These are phyloP conservation scores for Saprolegnia diclina DNA, from an alignment of 352 stramenopile genomes.

Conservation along the genomic window DNA sequence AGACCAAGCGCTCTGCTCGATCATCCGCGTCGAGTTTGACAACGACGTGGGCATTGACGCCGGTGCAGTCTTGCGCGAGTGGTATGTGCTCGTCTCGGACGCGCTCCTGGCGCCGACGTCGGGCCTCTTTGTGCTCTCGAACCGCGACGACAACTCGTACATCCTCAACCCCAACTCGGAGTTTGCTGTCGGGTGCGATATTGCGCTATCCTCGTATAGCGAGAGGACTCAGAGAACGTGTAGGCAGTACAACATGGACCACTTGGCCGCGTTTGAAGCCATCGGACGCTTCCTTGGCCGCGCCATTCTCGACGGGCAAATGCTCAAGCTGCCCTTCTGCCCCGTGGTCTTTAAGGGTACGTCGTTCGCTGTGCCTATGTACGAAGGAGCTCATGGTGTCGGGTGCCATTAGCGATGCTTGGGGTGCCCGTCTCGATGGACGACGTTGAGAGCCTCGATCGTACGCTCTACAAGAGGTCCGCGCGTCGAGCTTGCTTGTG, in stretches of 20 bases:
- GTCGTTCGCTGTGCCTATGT: too few relatives aligned
- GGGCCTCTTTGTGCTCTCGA: conserved; percentile 70
- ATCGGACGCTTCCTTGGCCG: conserved; percentile 63
- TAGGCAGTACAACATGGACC: conserved; percentile 34
- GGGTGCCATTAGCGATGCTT: conserved; percentile 92
- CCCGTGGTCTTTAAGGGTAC: conserved; percentile 69
- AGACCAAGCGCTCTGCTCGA: conserved; percentile 66
- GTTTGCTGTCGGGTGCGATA: background rate
- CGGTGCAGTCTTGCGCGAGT: conserved; percentile 69
- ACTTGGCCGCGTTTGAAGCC: conserved; percentile 70
- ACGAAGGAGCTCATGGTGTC: conserved; percentile 40
- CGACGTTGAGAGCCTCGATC: conserved; percentile 74
- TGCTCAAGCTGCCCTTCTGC: conserved; percentile 63
- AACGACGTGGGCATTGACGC: conserved; percentile 72
- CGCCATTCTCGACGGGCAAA: conserved; percentile 70
- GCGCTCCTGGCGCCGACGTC: conserved; percentile 56
- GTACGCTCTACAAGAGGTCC: conserved; percentile 59
- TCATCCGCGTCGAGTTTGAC: conserved; percentile 83
- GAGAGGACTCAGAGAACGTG: background rate
- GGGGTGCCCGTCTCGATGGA: conserved; percentile 78
- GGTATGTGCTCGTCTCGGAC: conserved; percentile 74
- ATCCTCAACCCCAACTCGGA: conserved; percentile 63
- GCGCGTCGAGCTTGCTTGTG: conserved; percentile 48
- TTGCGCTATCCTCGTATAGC: background rate
- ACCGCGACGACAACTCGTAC: conserved; percentile 61